Percentiles rank a stretch among this genome's conserved stretches.
These are phyloP conservation scores for Carallia pectinifolia DNA, from an alignment of 345 rosid species.

Conservation along the genomic window DNA sequence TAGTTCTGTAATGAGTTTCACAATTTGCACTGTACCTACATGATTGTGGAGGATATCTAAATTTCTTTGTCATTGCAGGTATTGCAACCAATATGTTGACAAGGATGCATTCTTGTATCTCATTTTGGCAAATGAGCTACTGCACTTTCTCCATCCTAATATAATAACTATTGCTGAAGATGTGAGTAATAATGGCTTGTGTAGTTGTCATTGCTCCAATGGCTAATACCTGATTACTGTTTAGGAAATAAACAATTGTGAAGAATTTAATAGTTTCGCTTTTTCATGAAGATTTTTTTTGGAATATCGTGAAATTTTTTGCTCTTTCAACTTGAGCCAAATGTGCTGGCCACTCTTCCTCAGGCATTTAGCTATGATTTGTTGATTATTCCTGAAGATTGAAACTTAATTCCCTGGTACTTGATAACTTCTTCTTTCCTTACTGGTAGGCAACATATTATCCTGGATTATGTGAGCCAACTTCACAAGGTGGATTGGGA, in stretches of 20 bases:
- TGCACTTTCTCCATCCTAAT: slow-evolving; percentile 80
- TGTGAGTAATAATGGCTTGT: slow-evolving; percentile 46
- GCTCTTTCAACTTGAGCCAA: not conserved
- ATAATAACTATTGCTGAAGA: slow-evolving; percentile 94
- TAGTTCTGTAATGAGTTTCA: not conserved
- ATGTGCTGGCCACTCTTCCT: no score
- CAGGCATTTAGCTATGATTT: no score
- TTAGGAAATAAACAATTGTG: not conserved
- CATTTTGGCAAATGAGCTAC: slow-evolving; percentile 86
- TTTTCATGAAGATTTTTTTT: no score
- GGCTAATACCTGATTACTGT: not conserved
- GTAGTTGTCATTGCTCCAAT: not conserved
- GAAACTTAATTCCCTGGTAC: slow-evolving; percentile 10
- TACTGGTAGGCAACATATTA: slow-evolving; percentile 65
- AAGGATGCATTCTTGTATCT: slow-evolving; percentile 85
- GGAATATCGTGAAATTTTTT: not conserved
- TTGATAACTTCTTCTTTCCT: slow-evolving; percentile 18
- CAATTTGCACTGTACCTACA: not conserved
- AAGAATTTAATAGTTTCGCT: not conserved
- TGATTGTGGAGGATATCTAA: not conserved
- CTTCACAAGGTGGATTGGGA: slow-evolving; percentile 91
- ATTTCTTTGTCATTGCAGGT: slow-evolving; percentile 51
- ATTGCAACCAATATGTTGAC: slow-evolving; percentile 92
- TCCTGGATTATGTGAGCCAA: slow-evolving; percentile 93
- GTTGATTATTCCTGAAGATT: not conserved